Evolutionary conservation across 371 early-diverging fungal species (phyloP), one percentile per base, ranked within the genome.

Genomic region (Dinochytrium kinnereticum): DNA sequence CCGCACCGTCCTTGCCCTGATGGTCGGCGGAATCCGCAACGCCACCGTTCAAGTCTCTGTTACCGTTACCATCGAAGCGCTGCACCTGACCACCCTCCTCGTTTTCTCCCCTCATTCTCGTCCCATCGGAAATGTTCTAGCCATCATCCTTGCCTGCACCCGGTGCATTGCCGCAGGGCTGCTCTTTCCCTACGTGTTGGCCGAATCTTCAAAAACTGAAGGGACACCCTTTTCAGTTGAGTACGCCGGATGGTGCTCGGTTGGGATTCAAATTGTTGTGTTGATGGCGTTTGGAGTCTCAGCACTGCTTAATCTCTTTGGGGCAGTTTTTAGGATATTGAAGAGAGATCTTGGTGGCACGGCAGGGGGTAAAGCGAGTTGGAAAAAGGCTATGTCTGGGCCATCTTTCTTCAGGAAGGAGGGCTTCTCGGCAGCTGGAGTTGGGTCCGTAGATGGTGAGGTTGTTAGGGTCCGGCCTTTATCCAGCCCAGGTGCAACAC

Each of bases 41-140:
- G 13, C 61, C 24, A 31, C 24, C 15, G 3, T 61, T 10, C 61
- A 61, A 37, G 24, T 34, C 30, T 10, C 34, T 26, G 5, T 61
- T 24, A 10, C 36, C 19, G 61, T 61, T 24, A 24, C 24, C 61
- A 37, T 61, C 10, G 61, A 61, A 61, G 61, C 61, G 34, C 61
- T 61, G 3, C 26, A 61, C 61, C 61, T 61, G 13, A 24, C 36
- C 30, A 34, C 3, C 26, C 28, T 61, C 15, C 31, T 61, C 34
- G 36, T 24, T 26, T 61, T 61, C 61, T 13, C 36, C 36, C 61
- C 61, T 15, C 24, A 61, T 26, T 13, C 61, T 13, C 31, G 37
- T 10, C 36, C 36, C 26, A 31, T 61, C 61, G 36, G 61, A 15
- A 61, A 61, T 26, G 19, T 37, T 13, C 34, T 61, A 17, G 61